These are phyloP conservation scores for Trichophyton schoenleinii DNA, from an alignment of 2,329 filamentous ascomycete genomes.

Conservation along the genomic window DNA sequence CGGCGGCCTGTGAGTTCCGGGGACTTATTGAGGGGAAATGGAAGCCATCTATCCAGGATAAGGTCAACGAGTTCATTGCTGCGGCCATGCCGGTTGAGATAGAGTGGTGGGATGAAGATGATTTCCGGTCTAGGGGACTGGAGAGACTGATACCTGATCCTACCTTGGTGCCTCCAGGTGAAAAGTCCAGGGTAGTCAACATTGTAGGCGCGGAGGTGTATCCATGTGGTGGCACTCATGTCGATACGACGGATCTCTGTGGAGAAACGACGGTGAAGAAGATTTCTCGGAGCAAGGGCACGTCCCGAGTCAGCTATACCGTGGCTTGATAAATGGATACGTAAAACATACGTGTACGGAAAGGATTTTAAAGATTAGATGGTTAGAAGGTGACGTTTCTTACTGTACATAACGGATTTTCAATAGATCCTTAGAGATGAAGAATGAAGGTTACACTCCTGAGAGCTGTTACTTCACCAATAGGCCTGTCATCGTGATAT, in stretches of 20 bases:
- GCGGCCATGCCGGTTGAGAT: constrained; percentile 48
- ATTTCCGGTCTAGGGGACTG: constrained; percentile 44
- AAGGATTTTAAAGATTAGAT: neutral
- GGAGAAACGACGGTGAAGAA: neutral
- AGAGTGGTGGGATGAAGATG: constrained; percentile 54
- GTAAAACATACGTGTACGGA: neutral
- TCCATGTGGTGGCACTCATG: constrained; percentile 65
- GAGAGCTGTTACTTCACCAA: too few relatives aligned
- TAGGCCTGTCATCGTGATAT: too few relatives aligned
- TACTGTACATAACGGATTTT: neutral
- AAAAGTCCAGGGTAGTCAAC: constrained; percentile 54
- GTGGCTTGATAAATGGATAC: neutral
- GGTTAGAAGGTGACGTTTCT: neutral
- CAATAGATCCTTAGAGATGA: neutral
- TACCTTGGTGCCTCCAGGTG: constrained; percentile 33
- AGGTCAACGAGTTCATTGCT: constrained; percentile 47
- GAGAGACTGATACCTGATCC: constrained; percentile 45
- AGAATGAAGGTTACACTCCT: neutral
- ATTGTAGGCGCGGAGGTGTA: constrained; percentile 58
- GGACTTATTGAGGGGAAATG: constrained; percentile 53
- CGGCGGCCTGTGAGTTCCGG: constrained; percentile 54
- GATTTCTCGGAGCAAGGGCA: constrained; percentile 3
- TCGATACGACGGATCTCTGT: constrained; percentile 44
- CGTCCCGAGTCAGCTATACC: neutral
- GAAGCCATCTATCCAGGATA: constrained; percentile 50